These are phyloP conservation scores for Kentomonas sorsogonicus DNA, from an alignment of 208 protist genomes.

Conservation along the genomic window DNA sequence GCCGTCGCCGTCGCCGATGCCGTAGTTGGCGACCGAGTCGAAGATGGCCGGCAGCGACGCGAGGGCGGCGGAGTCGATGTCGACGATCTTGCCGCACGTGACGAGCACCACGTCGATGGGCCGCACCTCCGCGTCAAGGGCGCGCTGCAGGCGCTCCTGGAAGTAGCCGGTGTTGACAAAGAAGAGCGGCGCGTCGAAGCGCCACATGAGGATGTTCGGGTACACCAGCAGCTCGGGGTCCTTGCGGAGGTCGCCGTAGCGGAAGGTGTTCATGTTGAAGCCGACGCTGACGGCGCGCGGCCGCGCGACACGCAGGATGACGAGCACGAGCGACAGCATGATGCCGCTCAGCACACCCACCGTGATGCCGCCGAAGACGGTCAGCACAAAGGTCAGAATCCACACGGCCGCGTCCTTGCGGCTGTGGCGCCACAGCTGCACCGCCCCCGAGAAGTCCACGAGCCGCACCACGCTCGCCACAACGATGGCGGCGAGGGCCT, in stretches of 20 bases:
- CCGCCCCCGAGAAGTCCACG: constrained; percentile 37
- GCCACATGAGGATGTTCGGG: constrained; percentile 56
- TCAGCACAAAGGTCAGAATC: constrained; percentile 49
- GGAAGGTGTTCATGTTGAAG: constrained; percentile 44
- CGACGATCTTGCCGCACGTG: constrained; percentile 42
- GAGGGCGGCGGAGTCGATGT: constrained; percentile 46
- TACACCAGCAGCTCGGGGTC: constrained; percentile 57
- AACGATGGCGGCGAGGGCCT: constrained; percentile 42
- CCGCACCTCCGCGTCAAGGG: constrained; percentile 33
- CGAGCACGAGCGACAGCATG: constrained; percentile 42
- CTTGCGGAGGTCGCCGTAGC: constrained; percentile 45
- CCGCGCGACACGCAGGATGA: constrained; percentile 50
- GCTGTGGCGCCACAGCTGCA: constrained; percentile 38
- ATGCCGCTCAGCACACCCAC: constrained; percentile 49
- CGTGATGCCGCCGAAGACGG: constrained; percentile 42
- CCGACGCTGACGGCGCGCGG: constrained; percentile 44
- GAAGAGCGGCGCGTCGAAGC: constrained; percentile 53
- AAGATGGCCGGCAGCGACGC: constrained; percentile 23
- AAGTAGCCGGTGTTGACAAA: constrained; percentile 53
- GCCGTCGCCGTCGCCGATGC: not conserved
- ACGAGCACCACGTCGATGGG: constrained; percentile 46
- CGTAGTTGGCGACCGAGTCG: constrained; percentile 19
- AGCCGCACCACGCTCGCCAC: constrained; percentile 43
- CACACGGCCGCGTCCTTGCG: constrained; percentile 49
- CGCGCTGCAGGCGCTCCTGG: constrained; percentile 28